Evolutionary conservation across 192 early-diverging fungal genomes (phyloP).

Genomic region (Mortierella antarctica): DNA sequence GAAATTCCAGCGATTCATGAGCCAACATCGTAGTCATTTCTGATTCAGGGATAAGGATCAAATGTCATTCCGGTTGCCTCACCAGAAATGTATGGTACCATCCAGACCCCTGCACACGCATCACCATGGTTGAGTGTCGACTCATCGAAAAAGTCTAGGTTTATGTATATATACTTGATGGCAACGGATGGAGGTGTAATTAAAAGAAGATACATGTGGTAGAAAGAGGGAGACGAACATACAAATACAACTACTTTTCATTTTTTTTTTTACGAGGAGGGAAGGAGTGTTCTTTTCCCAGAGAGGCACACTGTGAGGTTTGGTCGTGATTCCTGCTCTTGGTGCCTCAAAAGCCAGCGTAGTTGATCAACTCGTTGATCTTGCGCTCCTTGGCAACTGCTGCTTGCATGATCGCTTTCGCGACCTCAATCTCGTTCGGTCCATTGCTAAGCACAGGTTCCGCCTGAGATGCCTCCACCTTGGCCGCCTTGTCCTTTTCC

Average conservation of each 20-base stretch:
- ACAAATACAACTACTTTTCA: no score
- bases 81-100: no score
- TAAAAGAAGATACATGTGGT: neutral
- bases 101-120: no score
- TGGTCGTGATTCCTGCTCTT: no score
- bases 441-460: slow-evolving; percentile 13
- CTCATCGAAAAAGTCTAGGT: no score
- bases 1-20: no score
- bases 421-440: slow-evolving; percentile 33
- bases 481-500: slow-evolving; percentile 19
- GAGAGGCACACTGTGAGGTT: no score
- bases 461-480: slow-evolving; percentile 3
- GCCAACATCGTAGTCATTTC: no score
- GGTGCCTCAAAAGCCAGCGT: slow-evolving; percentile 36
- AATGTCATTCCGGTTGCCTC: neutral
- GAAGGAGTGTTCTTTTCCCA: neutral
- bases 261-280: neutral
- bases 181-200: neutral
- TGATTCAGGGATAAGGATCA: slow-evolving; percentile 2
- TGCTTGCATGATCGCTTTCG: slow-evolving; percentile 33
- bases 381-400: slow-evolving; percentile 43
- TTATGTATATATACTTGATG: neutral
- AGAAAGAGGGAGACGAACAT: no score
- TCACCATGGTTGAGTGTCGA: no score
- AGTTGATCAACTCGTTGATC: slow-evolving; percentile 38